Evolutionary conservation across 257 asterid species (phyloP).

Genomic region (Knoxia roxburghii): DNA sequence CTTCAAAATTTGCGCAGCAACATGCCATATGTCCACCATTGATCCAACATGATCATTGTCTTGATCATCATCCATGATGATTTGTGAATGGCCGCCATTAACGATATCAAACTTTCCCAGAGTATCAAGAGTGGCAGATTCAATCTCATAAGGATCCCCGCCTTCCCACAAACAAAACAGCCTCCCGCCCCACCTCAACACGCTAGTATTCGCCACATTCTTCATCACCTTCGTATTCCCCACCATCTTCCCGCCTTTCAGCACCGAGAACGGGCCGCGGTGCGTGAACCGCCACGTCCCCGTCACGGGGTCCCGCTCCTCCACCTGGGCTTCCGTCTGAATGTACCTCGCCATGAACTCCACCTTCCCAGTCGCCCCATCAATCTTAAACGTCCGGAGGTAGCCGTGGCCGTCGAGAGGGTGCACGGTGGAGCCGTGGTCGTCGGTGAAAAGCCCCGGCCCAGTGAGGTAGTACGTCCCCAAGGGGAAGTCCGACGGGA

Average conservation of each 20-base stretch:
- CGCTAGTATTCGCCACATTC: conserved; percentile 98
- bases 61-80: conserved; percentile 7
- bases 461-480: conserved; percentile 90
- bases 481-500: conserved; percentile 70
- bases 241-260: conserved; percentile 76
- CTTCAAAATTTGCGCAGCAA: conserved; percentile 74
- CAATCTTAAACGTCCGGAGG: conserved; percentile 54
- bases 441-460: conserved; percentile 84
- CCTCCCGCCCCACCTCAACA: conserved; percentile 77
- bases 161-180: conserved; percentile 95
- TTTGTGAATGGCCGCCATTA: conserved; percentile 17
- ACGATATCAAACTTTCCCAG: conserved; percentile 50
- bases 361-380: conserved; percentile 38
- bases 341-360: conserved; percentile 88
- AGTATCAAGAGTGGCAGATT: conserved; percentile 43
- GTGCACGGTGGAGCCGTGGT: conserved; percentile 97
- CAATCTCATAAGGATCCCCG: conserved; percentile 89
- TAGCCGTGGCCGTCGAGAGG: conserved; percentile 97
- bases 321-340: conserved; percentile 87
- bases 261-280: conserved; percentile 93
- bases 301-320: conserved; percentile 75
- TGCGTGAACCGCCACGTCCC: conserved; percentile 94
- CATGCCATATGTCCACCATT: conserved; percentile 36
- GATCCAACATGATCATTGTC: background rate
- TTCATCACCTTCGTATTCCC: conserved; percentile 98